Base-by-base conservation (phyloP, 163 green algal species). In the Chlamydomonas reinhardtii region DNA sequence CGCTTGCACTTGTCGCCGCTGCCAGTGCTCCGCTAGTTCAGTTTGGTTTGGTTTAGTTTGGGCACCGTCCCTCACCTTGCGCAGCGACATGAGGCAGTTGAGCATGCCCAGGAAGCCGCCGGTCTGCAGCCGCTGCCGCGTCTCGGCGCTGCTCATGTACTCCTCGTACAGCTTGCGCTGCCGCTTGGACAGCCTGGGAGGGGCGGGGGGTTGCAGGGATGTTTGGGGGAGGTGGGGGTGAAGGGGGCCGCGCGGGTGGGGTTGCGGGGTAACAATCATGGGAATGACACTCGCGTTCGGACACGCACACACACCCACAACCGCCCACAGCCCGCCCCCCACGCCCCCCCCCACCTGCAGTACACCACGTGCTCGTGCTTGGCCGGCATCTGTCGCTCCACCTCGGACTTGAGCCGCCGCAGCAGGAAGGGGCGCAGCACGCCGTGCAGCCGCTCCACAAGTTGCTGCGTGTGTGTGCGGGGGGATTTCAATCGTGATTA, bases 361-460 rank as follows among this genome's bases (percentile, higher is more conserved):
- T 93, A 82, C 27, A 99, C 62, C n/a, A 99, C 91, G 90, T 99
- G 97, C 94, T 99, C 97, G 82, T 97, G 92, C 95, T 99, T 99
- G 43, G 77, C 76, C 20, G 97, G 97, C 78, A 99, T 95, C 89
- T 98, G 89, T 89, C 97, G 98, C 93, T 99, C 97, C 34, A 99
- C 97, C 77, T 99, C 97, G 22, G 66, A 80, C 80, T 99, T 99
- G 37, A 99, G 91, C 2, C 97, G 92, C 15, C 97, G 94, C 79
- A 99, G 94, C 86, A 99, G 87, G 91, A 99, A 99, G 70, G 97
- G 97, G 17, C 97, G 95, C 91, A 99, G 93, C 39, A 99, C 96
- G 37, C 91, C 94, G 93, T 99, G 97, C 91, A 99, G 91, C 22
- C 97, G 92, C 83, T 98, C 91, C 61, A 94, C 90, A 73, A 94